These are phyloP conservation scores for Eucalyptus cladocalyx DNA, from an alignment of 345 rosid species.

Conservation along the genomic window DNA sequence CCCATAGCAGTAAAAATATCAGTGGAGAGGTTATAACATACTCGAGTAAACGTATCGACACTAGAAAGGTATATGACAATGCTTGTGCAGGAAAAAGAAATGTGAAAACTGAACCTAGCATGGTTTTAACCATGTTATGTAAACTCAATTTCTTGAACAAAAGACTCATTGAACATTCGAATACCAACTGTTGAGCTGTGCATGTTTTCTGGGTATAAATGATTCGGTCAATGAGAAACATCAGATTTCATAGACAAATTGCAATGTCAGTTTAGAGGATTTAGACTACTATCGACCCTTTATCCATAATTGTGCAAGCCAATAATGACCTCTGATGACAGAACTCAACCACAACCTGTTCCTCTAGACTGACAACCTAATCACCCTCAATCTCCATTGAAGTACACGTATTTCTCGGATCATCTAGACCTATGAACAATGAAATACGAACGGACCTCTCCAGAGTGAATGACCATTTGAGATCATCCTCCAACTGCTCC, in stretches of 20 bases:
- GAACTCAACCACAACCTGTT: not conserved
- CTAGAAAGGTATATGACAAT: not conserved
- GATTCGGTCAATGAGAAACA: not conserved
- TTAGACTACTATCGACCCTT: not conserved
- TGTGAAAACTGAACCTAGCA: not conserved
- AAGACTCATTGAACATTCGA: not conserved
- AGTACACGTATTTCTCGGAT: not conserved
- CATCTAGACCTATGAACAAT: not conserved
- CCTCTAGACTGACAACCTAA: not conserved
- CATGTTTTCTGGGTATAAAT: too few species aligned
- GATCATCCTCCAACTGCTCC: slow-evolving; percentile 73
- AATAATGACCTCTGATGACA: not conserved
- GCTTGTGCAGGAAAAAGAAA: not conserved
- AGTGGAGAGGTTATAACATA: not conserved
- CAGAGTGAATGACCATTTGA: slow-evolving; percentile 89
- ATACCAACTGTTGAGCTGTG: not conserved
- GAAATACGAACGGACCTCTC: slow-evolving; percentile 38
- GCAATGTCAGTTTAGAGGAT: not conserved
- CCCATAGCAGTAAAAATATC: not conserved
- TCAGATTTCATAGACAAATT: not conserved
- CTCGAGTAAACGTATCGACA: not conserved
- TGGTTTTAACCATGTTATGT: not conserved
- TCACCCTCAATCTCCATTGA: not conserved
- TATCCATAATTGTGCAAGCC: not conserved
- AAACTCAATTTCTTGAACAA: not conserved